A percentile compares a stretch with the other conserved stretches of the same genome.
Conservation (phyloP, 2,329 filamentous ascomycete species). For the Nannizziopsis barbatae region DNA sequence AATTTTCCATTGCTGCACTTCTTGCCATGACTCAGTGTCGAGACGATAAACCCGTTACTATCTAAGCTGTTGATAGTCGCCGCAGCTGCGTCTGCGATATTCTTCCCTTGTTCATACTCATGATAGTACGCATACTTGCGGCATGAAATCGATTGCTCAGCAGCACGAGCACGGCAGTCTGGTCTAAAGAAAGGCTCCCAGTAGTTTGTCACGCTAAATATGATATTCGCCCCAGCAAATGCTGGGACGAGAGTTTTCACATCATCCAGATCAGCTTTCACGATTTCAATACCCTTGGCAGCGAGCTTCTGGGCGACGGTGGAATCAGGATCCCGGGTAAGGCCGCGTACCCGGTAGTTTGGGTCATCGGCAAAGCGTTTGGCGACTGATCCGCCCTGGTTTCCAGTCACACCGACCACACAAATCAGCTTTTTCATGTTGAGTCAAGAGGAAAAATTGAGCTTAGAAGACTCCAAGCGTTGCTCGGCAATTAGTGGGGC, state of each 20-base stretch:
- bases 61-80: slow-evolving; percentile 32
- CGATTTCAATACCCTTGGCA: slow-evolving; percentile 24
- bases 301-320: slow-evolving; percentile 22
- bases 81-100: slow-evolving; percentile 33
- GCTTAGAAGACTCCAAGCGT: too few relatives aligned
- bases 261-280: slow-evolving; percentile 22
- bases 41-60: slow-evolving; percentile 41
- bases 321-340: slow-evolving; percentile 38
- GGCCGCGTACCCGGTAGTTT: slow-evolving; percentile 40
- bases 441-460: too few relatives aligned
- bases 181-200: slow-evolving; percentile 35
- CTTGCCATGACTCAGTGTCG: slow-evolving; percentile 41
- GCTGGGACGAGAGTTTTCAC: slow-evolving; percentile 30
- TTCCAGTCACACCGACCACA: slow-evolving; percentile 39
- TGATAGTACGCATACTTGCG: slow-evolving; percentile 32
- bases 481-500: too few relatives aligned
- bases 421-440: slow-evolving; percentile 10
- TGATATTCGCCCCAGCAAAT: slow-evolving; percentile 36
- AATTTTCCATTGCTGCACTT: slow-evolving; percentile 39
- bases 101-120: slow-evolving; percentile 28
- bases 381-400: slow-evolving; percentile 43
- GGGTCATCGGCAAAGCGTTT: slow-evolving; percentile 37
- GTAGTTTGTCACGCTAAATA: slow-evolving; percentile 42
- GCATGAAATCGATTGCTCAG: slow-evolving; percentile 32
- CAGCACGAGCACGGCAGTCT: slow-evolving; percentile 33